Conservation (phyloP, 2,329 filamentous ascomycete genomes). For the Lasiodiplodia sp. region DNA sequence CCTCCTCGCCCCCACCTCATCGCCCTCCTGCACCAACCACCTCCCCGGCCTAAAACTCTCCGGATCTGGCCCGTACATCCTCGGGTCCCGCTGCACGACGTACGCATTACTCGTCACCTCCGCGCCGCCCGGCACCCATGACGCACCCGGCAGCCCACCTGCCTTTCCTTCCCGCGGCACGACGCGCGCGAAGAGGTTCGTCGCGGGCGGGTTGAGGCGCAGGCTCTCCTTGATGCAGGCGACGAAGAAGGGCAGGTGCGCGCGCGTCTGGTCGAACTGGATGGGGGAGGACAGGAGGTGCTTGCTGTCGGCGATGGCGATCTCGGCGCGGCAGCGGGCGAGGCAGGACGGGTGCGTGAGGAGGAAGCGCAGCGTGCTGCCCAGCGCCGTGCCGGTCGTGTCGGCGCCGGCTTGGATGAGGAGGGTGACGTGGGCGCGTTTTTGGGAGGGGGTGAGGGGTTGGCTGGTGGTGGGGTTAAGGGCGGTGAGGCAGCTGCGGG, state of each 20-base stretch:
- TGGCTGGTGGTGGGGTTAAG: conserved; percentile 36
- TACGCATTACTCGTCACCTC: conserved; percentile 59
- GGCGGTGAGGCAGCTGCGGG: conserved; percentile 44
- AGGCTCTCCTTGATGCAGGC: conserved; percentile 61
- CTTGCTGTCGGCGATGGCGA: conserved; percentile 36
- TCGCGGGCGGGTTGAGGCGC: conserved; percentile 59
- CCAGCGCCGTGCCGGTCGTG: conserved; percentile 45
- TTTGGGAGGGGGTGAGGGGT: conserved; percentile 42
- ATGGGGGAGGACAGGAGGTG: conserved; percentile 38
- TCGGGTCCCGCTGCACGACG: conserved; percentile 54
- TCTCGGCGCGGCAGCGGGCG: conserved; percentile 36
- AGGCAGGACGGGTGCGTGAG: conserved; percentile 33
- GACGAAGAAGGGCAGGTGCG: conserved; percentile 51
- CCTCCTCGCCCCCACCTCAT: neutral
- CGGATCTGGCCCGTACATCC: conserved; percentile 49
- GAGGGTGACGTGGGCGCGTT: conserved; percentile 47
- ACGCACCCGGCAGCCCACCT: conserved; percentile 42
- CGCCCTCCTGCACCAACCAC: conserved; percentile 40
- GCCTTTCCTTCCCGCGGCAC: conserved; percentile 40
- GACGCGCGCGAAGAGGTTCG: conserved; percentile 59
- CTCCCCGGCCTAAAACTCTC: conserved; percentile 51
- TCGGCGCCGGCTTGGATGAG: conserved; percentile 49
- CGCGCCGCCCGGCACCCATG: conserved; percentile 47
- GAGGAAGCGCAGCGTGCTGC: conserved; percentile 42
- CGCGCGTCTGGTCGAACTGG: conserved; percentile 42